These are phyloP conservation scores for Picea abies DNA, from an alignment of 83 land plant genomes.

Conservation along the genomic window DNA sequence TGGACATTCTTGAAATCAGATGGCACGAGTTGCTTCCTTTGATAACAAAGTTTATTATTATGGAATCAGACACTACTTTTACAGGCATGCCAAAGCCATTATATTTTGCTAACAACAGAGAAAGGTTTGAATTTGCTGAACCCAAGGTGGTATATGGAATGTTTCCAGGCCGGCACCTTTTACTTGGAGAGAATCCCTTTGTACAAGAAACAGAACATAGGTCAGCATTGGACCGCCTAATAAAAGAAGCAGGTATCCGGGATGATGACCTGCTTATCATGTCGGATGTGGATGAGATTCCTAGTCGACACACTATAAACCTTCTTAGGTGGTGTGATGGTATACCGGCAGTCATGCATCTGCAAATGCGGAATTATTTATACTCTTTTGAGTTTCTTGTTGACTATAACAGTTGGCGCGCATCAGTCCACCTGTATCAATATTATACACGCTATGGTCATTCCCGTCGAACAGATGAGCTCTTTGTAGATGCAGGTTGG, in stretches of 20 bases:
- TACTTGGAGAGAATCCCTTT: slow-evolving; percentile 57
- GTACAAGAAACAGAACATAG: slow-evolving; percentile 55
- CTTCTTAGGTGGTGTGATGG: slow-evolving; percentile 87
- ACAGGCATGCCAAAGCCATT: slow-evolving; percentile 82
- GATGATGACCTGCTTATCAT: slow-evolving; percentile 76
- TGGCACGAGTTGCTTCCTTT: slow-evolving; percentile 71
- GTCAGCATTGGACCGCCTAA: slow-evolving; percentile 47
- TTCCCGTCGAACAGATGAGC: slow-evolving; percentile 47
- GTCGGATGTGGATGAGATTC: slow-evolving; percentile 92
- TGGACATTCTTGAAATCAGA: slow-evolving; percentile 88
- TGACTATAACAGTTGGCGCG: slow-evolving; percentile 81
- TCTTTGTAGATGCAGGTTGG: slow-evolving; percentile 94
- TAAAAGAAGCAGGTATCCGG: slow-evolving; percentile 56
- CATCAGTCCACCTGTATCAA: slow-evolving; percentile 58
- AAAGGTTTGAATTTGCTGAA: slow-evolving; percentile 8
- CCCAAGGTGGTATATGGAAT: background rate
- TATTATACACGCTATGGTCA: slow-evolving; percentile 64
- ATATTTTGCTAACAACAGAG: slow-evolving; percentile 46
- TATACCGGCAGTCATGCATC: slow-evolving; percentile 69
- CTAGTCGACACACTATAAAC: slow-evolving; percentile 69
- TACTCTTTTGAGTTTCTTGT: slow-evolving; percentile 92
- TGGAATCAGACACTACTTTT: slow-evolving; percentile 89
- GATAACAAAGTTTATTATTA: slow-evolving; percentile 70
- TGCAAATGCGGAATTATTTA: slow-evolving; percentile 77
- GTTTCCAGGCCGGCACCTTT: background rate